Conservation (phyloP, 495 filamentous ascomycete species). For the Aspergillus biplanus region DNA sequence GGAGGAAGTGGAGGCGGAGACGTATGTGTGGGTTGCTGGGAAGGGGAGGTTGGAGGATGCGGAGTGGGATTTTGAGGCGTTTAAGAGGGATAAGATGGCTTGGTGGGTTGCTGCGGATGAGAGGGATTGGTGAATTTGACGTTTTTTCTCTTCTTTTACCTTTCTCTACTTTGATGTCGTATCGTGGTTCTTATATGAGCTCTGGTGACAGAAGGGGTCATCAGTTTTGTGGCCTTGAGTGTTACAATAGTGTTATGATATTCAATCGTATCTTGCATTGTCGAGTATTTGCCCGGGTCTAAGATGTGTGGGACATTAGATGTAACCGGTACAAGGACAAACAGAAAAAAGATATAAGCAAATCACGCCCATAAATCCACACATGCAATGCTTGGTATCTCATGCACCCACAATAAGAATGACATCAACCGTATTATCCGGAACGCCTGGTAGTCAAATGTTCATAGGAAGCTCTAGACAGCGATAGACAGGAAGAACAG, state of each 20-base stretch:
- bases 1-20: conserved; percentile 65
- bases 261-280: too few species aligned
- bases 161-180: not conserved
- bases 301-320: not conserved
- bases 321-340: not conserved
- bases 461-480: conserved; percentile 9
- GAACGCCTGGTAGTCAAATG: conserved; percentile 15
- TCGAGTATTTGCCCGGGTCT: not conserved
- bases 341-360: conserved; percentile 9
- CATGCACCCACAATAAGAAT: conserved; percentile 27
- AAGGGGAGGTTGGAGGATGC: conserved; percentile 56
- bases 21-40: conserved; percentile 74
- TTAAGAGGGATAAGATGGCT: conserved; percentile 68
- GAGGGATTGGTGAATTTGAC: conserved; percentile 36
- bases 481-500: conserved; percentile 1
- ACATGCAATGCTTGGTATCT: conserved; percentile 35
- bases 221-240: too few species aligned
- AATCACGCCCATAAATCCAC: conserved; percentile 5
- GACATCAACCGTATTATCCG: conserved; percentile 4
- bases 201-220: too few species aligned
- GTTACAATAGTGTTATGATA: too few species aligned
- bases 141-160: not conserved
- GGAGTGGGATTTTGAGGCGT: conserved; percentile 85
- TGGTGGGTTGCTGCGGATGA: conserved; percentile 51
- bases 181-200: conserved; percentile 1